Conservation (phyloP, 2,329 filamentous ascomycete genomes). For the Fusarium burgessii region DNA sequence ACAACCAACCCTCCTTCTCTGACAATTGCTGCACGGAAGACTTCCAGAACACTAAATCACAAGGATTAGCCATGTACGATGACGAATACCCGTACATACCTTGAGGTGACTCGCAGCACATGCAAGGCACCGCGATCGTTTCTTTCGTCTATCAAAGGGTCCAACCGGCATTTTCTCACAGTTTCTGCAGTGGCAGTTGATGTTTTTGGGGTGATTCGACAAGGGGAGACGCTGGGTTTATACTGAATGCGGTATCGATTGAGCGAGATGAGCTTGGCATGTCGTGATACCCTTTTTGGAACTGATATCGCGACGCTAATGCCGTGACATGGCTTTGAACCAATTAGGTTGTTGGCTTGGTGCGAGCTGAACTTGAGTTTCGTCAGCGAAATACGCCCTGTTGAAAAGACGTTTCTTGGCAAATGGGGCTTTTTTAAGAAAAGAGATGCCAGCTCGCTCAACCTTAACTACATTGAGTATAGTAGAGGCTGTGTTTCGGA, state of each 20-base stretch:
- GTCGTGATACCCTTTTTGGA: conserved; percentile 32
- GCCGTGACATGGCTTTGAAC: fast-evolving
- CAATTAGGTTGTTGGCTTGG: neutral
- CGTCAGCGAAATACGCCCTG: neutral
- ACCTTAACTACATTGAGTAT: conserved; percentile 16
- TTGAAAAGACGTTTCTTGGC: neutral
- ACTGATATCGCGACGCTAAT: conserved; percentile 42
- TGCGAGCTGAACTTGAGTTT: neutral
- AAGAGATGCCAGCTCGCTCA: conserved; percentile 8
- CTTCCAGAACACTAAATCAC: conserved; percentile 50
- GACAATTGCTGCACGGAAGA: conserved; percentile 49
- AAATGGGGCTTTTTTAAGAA: neutral
- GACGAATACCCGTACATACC: conserved; percentile 30
- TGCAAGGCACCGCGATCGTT: conserved; percentile 48
- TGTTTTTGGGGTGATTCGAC: neutral
- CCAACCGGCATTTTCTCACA: conserved; percentile 46
- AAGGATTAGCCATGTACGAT: neutral
- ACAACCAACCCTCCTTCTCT: conserved; percentile 42
- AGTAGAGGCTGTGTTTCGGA: neutral
- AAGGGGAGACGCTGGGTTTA: conserved; percentile 15
- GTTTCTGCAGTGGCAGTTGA: neutral
- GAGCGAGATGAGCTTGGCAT: conserved; percentile 20
- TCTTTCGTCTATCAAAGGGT: conserved; percentile 51
- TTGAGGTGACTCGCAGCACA: conserved; percentile 52
- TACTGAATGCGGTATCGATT: conserved; percentile 33